Evolutionary conservation across 2,329 filamentous ascomycete genomes (phyloP).

Genomic region (Fusarium pininemorale): DNA sequence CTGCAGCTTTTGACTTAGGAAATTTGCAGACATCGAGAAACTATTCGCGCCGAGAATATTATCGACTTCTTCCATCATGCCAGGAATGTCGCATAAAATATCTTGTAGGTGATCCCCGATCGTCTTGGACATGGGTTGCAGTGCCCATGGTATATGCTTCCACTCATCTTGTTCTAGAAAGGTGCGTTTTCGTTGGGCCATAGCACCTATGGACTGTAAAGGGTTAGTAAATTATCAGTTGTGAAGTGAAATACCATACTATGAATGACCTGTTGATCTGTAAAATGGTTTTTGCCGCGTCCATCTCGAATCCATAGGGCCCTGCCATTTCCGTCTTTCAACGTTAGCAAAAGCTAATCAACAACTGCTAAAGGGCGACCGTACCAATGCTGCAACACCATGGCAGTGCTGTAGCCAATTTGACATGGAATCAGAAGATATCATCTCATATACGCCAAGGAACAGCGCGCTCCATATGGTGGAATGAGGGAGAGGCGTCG

Average conservation of each 20-base stretch:
- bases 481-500: neutral
- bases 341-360: neutral
- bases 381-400: neutral
- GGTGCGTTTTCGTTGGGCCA: neutral
- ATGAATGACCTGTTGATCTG: neutral
- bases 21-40: fast-evolving
- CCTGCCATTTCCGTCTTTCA: neutral
- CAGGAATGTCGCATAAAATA: neutral
- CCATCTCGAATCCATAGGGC: neutral
- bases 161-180: neutral
- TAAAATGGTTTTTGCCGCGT: neutral
- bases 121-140: neutral
- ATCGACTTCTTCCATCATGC: neutral
- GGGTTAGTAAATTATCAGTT: fast-evolving
- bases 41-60: fast-evolving
- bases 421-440: neutral
- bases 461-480: neutral
- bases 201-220: neutral
- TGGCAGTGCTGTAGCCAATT: neutral
- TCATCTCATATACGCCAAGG: conserved; percentile 1
- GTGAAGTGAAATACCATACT: fast-evolving
- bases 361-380: fast-evolving
- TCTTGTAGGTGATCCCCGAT: neutral
- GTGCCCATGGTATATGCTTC: neutral
- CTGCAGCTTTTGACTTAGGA: neutral